Percentiles rank a stretch among this genome's conserved stretches.
These are phyloP conservation scores for Fusarium nelsonii DNA, from an alignment of 2,329 filamentous ascomycete species.

Conservation along the genomic window DNA sequence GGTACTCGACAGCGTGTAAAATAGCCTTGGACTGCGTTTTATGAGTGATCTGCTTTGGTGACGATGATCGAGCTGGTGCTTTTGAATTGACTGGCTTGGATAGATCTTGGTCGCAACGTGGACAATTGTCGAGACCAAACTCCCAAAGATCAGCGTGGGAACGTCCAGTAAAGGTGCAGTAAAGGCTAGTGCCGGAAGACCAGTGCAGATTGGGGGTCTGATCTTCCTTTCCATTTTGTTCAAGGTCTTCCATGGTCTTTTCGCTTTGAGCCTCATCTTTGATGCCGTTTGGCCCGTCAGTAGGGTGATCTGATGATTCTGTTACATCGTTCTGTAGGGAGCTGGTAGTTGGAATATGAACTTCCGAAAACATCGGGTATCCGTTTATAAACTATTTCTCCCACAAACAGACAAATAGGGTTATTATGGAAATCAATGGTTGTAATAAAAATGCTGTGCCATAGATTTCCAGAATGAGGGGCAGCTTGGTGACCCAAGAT, in stretches of 20 bases:
- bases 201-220: not conserved
- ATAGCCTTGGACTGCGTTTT: not conserved
- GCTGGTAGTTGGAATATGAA: not conserved
- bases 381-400: not conserved
- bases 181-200: not conserved
- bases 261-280: not conserved
- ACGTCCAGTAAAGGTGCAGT: not conserved
- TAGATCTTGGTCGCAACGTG: not conserved
- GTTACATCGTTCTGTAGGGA: not conserved
- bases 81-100: not conserved
- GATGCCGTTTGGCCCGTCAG: not conserved
- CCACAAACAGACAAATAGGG: too few relatives aligned
- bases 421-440: too few relatives aligned
- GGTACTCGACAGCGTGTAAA: not conserved
- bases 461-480: not conserved
- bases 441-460: not conserved
- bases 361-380: not conserved
- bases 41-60: too few relatives aligned
- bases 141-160: not conserved
- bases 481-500: too few relatives aligned
- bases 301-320: not conserved
- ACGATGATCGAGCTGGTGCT: not conserved
- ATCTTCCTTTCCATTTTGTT: rapidly evolving
- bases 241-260: too few relatives aligned
- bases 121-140: not conserved